Evolutionary conservation across 2,329 filamentous ascomycete genomes (phyloP).

Genomic region (Diaporthe helianthi): DNA sequence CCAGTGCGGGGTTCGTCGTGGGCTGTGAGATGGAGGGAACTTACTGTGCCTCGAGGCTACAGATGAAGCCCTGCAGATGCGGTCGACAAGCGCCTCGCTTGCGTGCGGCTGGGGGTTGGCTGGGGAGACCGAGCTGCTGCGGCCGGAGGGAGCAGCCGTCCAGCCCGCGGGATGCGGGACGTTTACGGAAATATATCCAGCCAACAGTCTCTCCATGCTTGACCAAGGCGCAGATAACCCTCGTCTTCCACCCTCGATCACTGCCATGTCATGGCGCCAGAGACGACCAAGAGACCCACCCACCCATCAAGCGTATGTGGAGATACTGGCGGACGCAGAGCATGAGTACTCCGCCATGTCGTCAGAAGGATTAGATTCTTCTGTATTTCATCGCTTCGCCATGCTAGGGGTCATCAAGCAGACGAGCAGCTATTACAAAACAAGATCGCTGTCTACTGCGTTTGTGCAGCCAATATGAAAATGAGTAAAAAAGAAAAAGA

Average conservation of each 20-base stretch:
- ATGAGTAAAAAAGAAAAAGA: background rate
- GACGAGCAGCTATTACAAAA: constrained; percentile 1
- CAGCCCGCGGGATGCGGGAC: background rate
- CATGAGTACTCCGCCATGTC: background rate
- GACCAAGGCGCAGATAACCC: background rate
- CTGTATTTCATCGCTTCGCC: constrained; percentile 19
- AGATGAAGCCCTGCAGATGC: background rate
- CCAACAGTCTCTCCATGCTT: background rate
- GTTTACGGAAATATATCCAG: background rate
- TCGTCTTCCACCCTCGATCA: background rate
- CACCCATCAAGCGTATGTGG: background rate
- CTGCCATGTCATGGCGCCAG: background rate
- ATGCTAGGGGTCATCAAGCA: constrained; percentile 23
- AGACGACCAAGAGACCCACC: background rate
- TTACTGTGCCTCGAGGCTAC: background rate
- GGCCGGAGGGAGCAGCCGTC: background rate
- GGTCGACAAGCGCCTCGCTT: background rate
- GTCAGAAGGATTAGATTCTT: background rate
- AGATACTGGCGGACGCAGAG: background rate
- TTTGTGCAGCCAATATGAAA: background rate
- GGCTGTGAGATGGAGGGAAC: background rate
- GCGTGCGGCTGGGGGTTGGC: background rate
- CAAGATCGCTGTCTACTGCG: background rate
- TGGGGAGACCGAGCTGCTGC: background rate
- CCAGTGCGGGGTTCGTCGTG: background rate